Percentiles rank a stretch among this genome's conserved stretches.
Conservation (phyloP, 2,329 filamentous ascomycete genomes). For the Phoma sp. region DNA sequence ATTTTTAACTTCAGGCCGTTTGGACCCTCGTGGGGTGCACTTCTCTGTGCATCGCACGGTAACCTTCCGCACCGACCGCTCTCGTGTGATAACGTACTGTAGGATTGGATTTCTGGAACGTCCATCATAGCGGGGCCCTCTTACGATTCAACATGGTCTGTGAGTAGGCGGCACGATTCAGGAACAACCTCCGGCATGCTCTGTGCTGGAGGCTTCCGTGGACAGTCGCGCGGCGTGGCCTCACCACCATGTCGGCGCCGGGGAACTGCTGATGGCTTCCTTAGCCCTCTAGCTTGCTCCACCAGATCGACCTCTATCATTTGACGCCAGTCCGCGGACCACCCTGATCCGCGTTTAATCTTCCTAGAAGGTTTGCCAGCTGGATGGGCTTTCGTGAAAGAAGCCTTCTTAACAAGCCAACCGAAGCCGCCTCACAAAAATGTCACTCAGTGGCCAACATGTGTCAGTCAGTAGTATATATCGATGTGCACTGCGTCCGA, state of each 20-base stretch:
- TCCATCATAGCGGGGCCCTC: conserved; percentile 35
- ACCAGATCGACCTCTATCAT: conserved; percentile 45
- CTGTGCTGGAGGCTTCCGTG: conserved; percentile 33
- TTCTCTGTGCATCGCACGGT: conserved; percentile 12
- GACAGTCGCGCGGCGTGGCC: conserved; percentile 27
- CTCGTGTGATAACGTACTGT: conserved; percentile 12
- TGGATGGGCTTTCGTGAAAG: conserved; percentile 26
- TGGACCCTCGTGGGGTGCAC: conserved; percentile 15
- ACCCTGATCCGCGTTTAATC: conserved; percentile 44
- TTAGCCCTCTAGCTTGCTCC: conserved; percentile 38
- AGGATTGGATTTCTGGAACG: conserved; percentile 38
- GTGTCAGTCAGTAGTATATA: conserved; percentile 11
- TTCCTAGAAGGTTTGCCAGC: conserved; percentile 31
- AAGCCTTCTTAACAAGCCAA: conserved; percentile 5
- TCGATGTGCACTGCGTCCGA: conserved; percentile 1
- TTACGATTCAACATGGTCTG: conserved; percentile 35
- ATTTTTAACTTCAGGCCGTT: not conserved
- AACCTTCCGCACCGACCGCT: conserved; percentile 11
- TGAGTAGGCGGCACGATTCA: conserved; percentile 37
- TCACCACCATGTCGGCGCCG: conserved; percentile 43
- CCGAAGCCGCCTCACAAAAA: conserved; percentile 13
- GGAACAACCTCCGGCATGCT: conserved; percentile 31
- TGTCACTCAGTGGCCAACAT: conserved; percentile 4
- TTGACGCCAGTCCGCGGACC: conserved; percentile 38
- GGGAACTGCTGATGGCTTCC: conserved; percentile 48